phyloP scores from a whole-genome alignment of 2,329 filamentous ascomycete species.

The Penicillium freii region DNA sequence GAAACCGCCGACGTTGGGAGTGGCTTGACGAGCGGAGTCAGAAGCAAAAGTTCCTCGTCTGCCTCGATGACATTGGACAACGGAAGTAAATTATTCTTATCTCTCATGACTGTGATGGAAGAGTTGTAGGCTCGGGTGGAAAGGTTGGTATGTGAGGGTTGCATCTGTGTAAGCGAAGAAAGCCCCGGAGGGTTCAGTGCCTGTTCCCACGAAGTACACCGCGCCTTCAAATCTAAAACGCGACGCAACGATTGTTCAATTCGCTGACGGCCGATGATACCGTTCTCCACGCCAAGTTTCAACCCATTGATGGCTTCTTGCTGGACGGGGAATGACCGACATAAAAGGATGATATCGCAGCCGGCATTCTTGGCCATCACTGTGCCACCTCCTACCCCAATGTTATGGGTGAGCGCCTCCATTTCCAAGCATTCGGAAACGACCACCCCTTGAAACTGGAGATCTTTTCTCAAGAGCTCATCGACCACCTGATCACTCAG shows the following conservation, averaged over 20 bases:
- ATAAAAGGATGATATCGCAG: conserved; percentile 86
- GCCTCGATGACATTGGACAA: conserved; percentile 76
- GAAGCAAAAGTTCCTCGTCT: conserved; percentile 81
- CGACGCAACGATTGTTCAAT: conserved; percentile 77
- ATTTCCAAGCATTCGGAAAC: conserved; percentile 96
- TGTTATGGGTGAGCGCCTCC: conserved; percentile 92
- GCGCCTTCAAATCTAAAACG: conserved; percentile 76
- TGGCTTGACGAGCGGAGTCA: conserved; percentile 88
- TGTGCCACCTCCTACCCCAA: conserved; percentile 93
- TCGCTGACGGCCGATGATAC: conserved; percentile 76
- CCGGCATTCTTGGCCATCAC: conserved; percentile 97
- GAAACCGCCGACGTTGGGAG: conserved; percentile 85
- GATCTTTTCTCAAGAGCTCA: conserved; percentile 79
- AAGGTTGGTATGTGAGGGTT: conserved; percentile 75
- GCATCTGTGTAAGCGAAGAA: conserved; percentile 71
- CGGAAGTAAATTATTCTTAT: conserved; percentile 81
- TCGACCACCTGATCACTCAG: conserved; percentile 91
- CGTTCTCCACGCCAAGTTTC: conserved; percentile 84
- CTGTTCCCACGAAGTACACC: conserved; percentile 85
- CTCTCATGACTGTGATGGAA: conserved; percentile 88
- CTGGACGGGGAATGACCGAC: conserved; percentile 82
- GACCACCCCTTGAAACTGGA: conserved; percentile 87
- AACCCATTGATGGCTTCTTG: conserved; percentile 88
- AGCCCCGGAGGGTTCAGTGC: conserved; percentile 85
- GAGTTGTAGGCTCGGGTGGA: conserved; percentile 85